Base-by-base conservation (phyloP, 2,329 filamentous ascomycete species). In the Rhynchosporium secalis region DNA sequence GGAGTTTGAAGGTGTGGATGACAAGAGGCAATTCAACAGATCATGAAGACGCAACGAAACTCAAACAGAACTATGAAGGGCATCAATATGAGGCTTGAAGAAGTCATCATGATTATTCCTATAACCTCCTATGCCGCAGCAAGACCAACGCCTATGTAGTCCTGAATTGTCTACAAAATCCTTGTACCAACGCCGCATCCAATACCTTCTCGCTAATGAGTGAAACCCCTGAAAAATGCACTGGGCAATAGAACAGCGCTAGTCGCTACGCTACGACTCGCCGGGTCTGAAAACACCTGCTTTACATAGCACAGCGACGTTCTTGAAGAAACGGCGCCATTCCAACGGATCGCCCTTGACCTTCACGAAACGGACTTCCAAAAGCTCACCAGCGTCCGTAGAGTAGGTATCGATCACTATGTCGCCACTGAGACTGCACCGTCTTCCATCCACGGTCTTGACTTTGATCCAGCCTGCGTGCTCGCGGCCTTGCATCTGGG, bases 301-400 rank as follows among this genome's bases (percentile, higher is more conserved):
- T 73, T 91, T 91, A 77, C 93, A 96, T 64, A 94, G 80, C 66
- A 96, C 81, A 36, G 91, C 91, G n/a, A 97, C 85, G 76, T 92
- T 93, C 78, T 99, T 99, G 81, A 99, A 99, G 74, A 99, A 92
- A 40, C 95, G 82, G 64, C 95, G 85, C 95, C 96, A 99, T 78
- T 98, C 94, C 56, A 99, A 78, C 4, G 95, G 95, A 78, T 99
- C 95, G 5, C 95, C 95, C 78, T 96, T 97, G 59, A 91, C 83
- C 78, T 99, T 99, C 68, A 96, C 85, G 74, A 99, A 98, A 57
- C 92, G 84, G 33, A 97, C 90, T 75, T 97, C 93, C 29, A 93
- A 82, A 38, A 94, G 76, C 64, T 90, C 88, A 20, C 78, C 79
- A 0, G 78, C 78, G 2, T 79, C 78, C 66, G 88, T 81, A 47